These are phyloP conservation scores for Boletellus dicymbophilus DNA, from an alignment of 1,284 basidiomycete species.

Conservation along the genomic window DNA sequence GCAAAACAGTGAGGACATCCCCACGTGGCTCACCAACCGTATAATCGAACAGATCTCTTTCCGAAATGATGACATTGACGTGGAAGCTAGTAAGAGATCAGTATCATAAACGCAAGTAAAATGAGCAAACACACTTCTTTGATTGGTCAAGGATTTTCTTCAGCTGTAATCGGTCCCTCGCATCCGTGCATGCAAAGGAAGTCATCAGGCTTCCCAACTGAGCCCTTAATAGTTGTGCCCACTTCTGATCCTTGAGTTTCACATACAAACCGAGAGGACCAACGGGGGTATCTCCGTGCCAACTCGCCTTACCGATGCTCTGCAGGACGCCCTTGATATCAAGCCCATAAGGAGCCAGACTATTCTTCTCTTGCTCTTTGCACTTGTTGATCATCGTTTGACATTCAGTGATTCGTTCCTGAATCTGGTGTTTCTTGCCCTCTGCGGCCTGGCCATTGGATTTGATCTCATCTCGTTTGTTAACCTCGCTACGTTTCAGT, in stretches of 20 bases:
- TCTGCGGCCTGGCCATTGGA: slow-evolving; percentile 38
- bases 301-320: slow-evolving; percentile 54
- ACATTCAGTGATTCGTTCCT: slow-evolving; percentile 43
- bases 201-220: slow-evolving; percentile 67
- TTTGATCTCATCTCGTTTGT: slow-evolving; percentile 35
- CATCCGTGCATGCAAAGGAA: slow-evolving; percentile 79
- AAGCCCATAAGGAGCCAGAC: slow-evolving; percentile 61
- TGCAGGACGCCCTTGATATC: slow-evolving; percentile 64
- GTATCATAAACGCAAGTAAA: background rate
- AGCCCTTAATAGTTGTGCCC: slow-evolving; percentile 67
- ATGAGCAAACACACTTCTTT: slow-evolving; percentile 50
- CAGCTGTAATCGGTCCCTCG: slow-evolving; percentile 65
- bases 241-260: slow-evolving; percentile 72
- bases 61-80: slow-evolving; percentile 60
- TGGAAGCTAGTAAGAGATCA: slow-evolving; percentile 35
- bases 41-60: slow-evolving; percentile 80
- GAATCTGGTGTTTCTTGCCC: slow-evolving; percentile 31
- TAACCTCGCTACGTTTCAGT: slow-evolving; percentile 33
- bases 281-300: slow-evolving; percentile 75
- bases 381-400: slow-evolving; percentile 50
- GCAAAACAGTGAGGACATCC: slow-evolving; percentile 73
- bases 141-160: slow-evolving; percentile 57
- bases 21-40: slow-evolving; percentile 63
- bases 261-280: slow-evolving; percentile 89
- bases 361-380: slow-evolving; percentile 51